phyloP scores from a whole-genome alignment of 2,329 filamentous ascomycete species.

The Aspergillus fumigatiaffinis region DNA sequence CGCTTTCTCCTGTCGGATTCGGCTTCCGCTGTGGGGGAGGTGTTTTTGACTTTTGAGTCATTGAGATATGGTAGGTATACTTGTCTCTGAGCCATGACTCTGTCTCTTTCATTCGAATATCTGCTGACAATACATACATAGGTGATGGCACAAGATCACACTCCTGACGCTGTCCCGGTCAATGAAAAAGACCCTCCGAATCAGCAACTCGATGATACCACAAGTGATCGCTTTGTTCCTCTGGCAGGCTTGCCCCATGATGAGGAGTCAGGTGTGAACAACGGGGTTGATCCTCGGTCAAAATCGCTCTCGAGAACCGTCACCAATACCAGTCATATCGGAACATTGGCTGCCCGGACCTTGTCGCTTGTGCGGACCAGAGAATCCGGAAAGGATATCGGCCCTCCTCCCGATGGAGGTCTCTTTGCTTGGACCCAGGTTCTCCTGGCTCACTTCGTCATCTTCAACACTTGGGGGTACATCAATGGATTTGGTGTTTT shows the following conservation, averaged over 20 bases:
- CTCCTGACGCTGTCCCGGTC: not conserved
- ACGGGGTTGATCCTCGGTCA: not conserved
- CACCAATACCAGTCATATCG: conserved; percentile 25
- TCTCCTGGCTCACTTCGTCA: conserved; percentile 49
- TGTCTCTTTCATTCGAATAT: not conserved
- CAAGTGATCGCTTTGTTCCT: conserved; percentile 7
- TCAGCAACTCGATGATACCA: conserved; percentile 4
- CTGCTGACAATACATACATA: not conserved
- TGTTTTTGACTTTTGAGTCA: not conserved
- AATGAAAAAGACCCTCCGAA: not conserved
- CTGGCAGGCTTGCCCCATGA: conserved; percentile 6
- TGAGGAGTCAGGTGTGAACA: conserved; percentile 17
- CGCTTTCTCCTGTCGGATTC: not conserved
- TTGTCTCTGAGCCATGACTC: not conserved
- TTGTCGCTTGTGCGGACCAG: conserved; percentile 36
- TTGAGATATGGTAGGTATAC: not conserved
- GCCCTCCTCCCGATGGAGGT: conserved; percentile 49
- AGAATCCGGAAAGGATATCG: conserved; percentile 34
- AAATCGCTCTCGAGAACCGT: conserved; percentile 19
- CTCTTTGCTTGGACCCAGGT: conserved; percentile 55
- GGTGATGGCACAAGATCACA: not conserved
- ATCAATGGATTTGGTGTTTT: conserved; percentile 56
- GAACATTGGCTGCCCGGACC: conserved; percentile 22
- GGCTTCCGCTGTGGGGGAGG: not conserved
- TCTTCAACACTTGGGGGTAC: conserved; percentile 56